These are phyloP conservation scores for Leishmania arabica DNA, from an alignment of 208 protist species.

Conservation along the genomic window DNA sequence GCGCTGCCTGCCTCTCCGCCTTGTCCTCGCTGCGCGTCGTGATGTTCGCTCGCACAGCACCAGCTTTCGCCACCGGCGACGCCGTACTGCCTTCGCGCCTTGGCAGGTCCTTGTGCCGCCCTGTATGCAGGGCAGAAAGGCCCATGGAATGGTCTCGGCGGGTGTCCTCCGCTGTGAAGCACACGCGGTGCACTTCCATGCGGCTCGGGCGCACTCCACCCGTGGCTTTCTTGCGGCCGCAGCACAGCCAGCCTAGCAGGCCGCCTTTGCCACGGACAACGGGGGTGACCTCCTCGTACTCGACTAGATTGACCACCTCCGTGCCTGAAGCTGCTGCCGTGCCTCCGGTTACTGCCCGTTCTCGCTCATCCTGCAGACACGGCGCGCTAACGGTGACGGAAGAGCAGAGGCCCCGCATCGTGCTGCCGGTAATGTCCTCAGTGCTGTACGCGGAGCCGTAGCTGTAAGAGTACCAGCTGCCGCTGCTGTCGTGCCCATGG, in stretches of 20 bases:
- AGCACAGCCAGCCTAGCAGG: conserved; percentile 6
- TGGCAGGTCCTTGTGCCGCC: not conserved
- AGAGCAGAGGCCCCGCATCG: not conserved
- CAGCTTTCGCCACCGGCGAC: not conserved
- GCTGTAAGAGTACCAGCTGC: conserved; percentile 12
- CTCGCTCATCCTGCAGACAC: not conserved
- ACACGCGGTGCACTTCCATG: conserved; percentile 13
- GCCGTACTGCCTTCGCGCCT: not conserved
- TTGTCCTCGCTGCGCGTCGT: not conserved
- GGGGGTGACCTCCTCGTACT: conserved; percentile 28
- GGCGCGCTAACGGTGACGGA: not conserved
- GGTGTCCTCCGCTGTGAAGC: not conserved
- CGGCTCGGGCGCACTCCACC: conserved; percentile 15
- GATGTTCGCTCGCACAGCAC: not conserved
- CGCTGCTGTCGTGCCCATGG: not conserved
- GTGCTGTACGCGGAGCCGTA: conserved; percentile 31
- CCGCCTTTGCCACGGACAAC: not conserved
- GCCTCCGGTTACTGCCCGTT: not conserved
- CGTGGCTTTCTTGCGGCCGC: conserved; percentile 2
- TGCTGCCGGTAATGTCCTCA: not conserved
- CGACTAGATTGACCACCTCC: not conserved
- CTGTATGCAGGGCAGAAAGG: not conserved
- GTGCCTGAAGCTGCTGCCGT: not conserved
- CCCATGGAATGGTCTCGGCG: not conserved
- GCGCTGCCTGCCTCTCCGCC: not conserved